Evolutionary conservation across 148 eudicot species (phyloP).

Genomic region (Cornus controversa): DNA sequence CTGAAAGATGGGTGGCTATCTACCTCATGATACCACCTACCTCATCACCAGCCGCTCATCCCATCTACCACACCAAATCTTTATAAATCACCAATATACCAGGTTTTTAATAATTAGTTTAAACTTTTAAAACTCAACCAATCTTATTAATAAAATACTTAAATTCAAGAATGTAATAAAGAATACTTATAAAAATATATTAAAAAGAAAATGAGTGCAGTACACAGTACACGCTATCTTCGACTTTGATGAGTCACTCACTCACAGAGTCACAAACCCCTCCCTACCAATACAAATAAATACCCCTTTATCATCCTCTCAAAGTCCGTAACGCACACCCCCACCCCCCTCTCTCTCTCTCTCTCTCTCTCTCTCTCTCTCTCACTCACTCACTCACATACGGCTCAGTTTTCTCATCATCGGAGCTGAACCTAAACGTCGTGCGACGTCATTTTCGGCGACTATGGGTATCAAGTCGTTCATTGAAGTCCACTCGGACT

Average conservation of each 20-base stretch:
- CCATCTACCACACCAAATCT: not conserved
- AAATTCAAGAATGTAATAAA: too few species aligned
- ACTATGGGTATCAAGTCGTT: conserved; percentile 53
- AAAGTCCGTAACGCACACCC: not conserved
- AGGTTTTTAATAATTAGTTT: not conserved
- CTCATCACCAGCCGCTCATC: not conserved
- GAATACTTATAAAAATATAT: too few species aligned
- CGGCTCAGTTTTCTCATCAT: not conserved
- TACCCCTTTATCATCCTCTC: not conserved
- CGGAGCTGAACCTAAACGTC: not conserved
- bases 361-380: not conserved
- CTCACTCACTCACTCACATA: not conserved
- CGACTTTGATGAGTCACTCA: too few species aligned
- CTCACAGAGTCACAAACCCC: too few species aligned
- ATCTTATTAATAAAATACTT: too few species aligned
- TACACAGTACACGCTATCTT: too few species aligned
- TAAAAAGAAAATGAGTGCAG: too few species aligned
- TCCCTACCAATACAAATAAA: not conserved
- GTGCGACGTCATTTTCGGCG: not conserved
- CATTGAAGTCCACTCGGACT: conserved; percentile 59
- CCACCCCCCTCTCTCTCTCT: not conserved
- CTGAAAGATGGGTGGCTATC: not conserved
- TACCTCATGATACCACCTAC: not conserved
- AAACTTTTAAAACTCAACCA: not conserved
- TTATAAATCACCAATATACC: too few species aligned